Base-by-base conservation (phyloP, 2,329 filamentous ascomycete species). In the Coleophoma eucalyptorum region DNA sequence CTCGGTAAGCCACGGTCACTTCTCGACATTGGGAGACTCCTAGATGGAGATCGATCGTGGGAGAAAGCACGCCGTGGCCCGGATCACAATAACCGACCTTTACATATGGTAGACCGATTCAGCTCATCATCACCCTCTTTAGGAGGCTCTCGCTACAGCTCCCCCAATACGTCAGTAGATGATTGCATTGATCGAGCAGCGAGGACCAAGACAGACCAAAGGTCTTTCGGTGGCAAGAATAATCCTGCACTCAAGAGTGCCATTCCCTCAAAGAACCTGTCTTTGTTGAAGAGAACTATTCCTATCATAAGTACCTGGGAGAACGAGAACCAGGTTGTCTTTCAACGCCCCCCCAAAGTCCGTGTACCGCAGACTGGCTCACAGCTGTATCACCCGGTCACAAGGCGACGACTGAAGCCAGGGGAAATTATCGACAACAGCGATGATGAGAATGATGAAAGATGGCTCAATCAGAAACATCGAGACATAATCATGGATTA, bases 21-120 rank as follows among this genome's bases (percentile, higher is more conserved):
- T 0, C 74, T 80, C 19, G 69, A 75, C 49, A 55, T 80, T 38
- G 69, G 74, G 18, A 70, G 69, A 18, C 72, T 69, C 49, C 56
- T 74, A 15, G 62, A 67, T 2, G 75, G 75, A 8, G 75, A 81
- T 52, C 63, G 72, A 11, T 72, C 73, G 1, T 79, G 73, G 73
- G 54, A 71, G 5, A 69, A 63, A 15, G 69, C 69, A 6, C 72
- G 77, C 3, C 60, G 73, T 37, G 72, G 71, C 0, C 66, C 71
- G 0, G 58, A 69, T 2, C 63, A 74, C 45, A 65, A 71, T 44
- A 33, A 41, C 7, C 55, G 42, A 43, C 50, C 60, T 5, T 46
- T 55, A 8, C 47, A 60, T 35, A 50, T 60, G 19, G 18, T 43
- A 5, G 46, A 55, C 40, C 46, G 46, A 7, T 15, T 42, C 12